Conservation (phyloP, 495 filamentous ascomycete species). For the Aspergillus affinis region DNA sequence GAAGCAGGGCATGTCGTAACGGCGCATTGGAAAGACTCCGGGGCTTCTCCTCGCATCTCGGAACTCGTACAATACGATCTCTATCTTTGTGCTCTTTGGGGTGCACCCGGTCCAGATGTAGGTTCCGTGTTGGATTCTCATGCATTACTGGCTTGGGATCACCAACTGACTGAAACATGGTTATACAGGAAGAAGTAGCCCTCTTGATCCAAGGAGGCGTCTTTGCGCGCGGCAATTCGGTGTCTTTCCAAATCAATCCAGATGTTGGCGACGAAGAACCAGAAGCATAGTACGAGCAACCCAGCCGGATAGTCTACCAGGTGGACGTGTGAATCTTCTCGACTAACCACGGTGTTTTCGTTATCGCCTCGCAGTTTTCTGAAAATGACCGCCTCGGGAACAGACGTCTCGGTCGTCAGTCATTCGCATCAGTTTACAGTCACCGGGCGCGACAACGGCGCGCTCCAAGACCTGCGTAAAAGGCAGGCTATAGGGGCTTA, state of each 20-base stretch:
- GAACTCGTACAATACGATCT: conserved; percentile 58
- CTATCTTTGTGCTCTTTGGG: conserved; percentile 64
- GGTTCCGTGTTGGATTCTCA: background rate
- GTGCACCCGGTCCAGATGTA: conserved; percentile 46
- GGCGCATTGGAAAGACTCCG: conserved; percentile 61
- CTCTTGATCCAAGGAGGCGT: conserved; percentile 35
- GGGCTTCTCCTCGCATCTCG: conserved; percentile 44
- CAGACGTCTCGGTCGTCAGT: conserved; percentile 53
- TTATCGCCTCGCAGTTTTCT: conserved; percentile 54
- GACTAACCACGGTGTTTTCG: conserved; percentile 6
- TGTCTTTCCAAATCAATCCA: conserved; percentile 51
- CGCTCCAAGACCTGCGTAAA: conserved; percentile 31
- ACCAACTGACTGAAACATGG: conserved; percentile 6
- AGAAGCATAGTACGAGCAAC: conserved; percentile 61
- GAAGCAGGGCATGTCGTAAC: conserved; percentile 50
- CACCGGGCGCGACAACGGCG: conserved; percentile 41
- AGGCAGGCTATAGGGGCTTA: conserved; percentile 36
- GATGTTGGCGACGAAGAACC: conserved; percentile 46
- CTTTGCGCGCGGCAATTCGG: conserved; percentile 52
- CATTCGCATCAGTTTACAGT: conserved; percentile 67
- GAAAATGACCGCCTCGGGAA: conserved; percentile 56
- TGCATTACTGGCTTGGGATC: background rate
- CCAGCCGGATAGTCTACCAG: background rate
- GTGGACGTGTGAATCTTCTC: background rate
- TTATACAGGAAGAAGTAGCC: conserved; percentile 42